phyloP scores from a whole-genome alignment of 495 filamentous ascomycete genomes.

The Ramalina peruviana region DNA sequence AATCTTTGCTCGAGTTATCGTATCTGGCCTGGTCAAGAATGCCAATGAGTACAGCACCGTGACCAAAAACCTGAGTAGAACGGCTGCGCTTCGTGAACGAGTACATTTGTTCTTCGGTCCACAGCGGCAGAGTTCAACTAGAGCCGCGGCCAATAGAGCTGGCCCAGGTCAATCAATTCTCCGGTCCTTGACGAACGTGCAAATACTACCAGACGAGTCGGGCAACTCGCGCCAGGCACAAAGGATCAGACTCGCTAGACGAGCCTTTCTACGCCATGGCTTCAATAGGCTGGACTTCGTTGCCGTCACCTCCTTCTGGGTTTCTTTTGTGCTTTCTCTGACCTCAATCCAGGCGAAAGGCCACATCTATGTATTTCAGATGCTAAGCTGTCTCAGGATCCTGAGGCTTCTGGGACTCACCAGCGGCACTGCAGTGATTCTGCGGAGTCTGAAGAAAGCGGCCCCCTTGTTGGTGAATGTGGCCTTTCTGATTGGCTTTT shows the following conservation, averaged over 20 bases:
- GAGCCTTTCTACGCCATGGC: conserved; percentile 84
- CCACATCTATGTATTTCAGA: conserved; percentile 82
- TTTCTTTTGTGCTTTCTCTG: conserved; percentile 60
- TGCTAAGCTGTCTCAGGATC: conserved; percentile 90
- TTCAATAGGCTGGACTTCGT: conserved; percentile 95
- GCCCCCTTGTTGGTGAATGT: conserved; percentile 90
- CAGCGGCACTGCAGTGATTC: conserved; percentile 83
- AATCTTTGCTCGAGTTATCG: conserved; percentile 64
- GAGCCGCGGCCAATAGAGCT: conserved; percentile 23
- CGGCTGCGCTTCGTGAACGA: conserved; percentile 59
- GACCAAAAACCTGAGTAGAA: conserved; percentile 54
- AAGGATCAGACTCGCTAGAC: conserved; percentile 69
- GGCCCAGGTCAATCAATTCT: conserved; percentile 46
- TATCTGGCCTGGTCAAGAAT: conserved; percentile 87
- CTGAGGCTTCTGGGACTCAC: conserved; percentile 78
- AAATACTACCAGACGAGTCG: conserved; percentile 36
- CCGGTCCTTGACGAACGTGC: conserved; percentile 68
- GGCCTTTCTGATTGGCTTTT: conserved; percentile 91
- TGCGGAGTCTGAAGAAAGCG: conserved; percentile 89
- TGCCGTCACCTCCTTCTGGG: conserved; percentile 93
- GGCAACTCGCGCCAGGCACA: conserved; percentile 66
- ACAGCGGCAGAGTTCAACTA: conserved; percentile 53
- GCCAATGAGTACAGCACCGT: conserved; percentile 72
- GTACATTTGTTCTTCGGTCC: conserved; percentile 65
- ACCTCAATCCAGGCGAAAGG: conserved; percentile 48